These are phyloP conservation scores for Stemphylium vesicarium DNA, from an alignment of 2,329 filamentous ascomycete species.

Conservation along the genomic window DNA sequence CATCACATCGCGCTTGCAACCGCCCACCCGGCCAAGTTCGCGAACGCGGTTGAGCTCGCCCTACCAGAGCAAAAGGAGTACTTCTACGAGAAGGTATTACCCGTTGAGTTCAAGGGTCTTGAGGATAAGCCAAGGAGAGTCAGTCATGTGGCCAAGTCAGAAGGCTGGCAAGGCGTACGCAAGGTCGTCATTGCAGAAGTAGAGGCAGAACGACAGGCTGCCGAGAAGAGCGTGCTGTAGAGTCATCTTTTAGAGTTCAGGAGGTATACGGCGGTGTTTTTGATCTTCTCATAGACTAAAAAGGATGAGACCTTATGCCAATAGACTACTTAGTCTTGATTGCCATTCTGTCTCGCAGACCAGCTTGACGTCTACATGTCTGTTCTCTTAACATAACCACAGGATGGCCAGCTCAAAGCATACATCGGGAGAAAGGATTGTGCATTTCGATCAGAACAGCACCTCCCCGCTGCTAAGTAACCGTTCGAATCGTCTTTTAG, in stretches of 20 bases:
- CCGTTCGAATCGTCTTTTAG: no score
- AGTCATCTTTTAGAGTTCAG: background rate
- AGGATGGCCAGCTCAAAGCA: no score
- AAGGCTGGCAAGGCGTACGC: constrained; percentile 75
- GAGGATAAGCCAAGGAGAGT: constrained; percentile 78
- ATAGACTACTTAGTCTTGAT: no score
- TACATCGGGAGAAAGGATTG: no score
- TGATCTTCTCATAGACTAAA: constrained; percentile 4
- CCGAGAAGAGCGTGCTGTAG: constrained; percentile 31
- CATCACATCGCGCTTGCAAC: constrained; percentile 87
- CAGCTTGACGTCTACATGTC: no score
- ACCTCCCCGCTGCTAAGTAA: no score
- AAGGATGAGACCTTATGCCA: background rate
- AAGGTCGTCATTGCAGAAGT: constrained; percentile 78
- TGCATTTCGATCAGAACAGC: no score
- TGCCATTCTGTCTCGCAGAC: no score
- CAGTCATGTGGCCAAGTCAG: constrained; percentile 66
- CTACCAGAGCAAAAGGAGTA: constrained; percentile 75
- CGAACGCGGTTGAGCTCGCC: constrained; percentile 80
- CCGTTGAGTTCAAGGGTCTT: constrained; percentile 80
- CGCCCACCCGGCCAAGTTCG: constrained; percentile 95
- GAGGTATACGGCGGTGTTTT: background rate
- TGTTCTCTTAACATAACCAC: no score
- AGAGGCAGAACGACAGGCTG: constrained; percentile 52
- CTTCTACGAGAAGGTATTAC: constrained; percentile 78